Evolutionary conservation across 2,329 filamentous ascomycete species (phyloP).

Genomic region (Colletotrichum trifolii): DNA sequence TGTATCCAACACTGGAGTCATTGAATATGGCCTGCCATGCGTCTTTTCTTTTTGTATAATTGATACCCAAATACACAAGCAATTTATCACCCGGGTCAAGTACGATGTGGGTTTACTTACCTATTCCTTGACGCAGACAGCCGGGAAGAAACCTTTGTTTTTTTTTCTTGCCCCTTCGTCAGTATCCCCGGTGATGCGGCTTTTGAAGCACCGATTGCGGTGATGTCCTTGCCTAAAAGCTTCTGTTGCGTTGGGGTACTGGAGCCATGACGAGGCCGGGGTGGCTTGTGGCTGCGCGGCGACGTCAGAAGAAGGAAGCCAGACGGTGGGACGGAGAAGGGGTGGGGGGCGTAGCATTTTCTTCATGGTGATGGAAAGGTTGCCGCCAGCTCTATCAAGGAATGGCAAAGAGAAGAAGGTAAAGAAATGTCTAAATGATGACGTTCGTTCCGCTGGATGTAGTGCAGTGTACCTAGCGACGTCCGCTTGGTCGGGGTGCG

Average conservation of each 20-base stretch:
- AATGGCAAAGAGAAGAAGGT: no score
- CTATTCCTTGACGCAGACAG: not conserved
- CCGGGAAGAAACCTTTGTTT: no score
- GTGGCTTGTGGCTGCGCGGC: constrained; percentile 9
- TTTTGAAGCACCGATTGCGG: no score
- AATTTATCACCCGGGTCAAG: not conserved
- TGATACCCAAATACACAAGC: constrained; percentile 30
- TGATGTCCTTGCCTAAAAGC: not conserved
- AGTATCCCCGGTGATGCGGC: no score
- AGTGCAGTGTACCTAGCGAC: no score
- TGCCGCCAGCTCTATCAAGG: no score
- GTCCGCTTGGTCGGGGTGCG: no score
- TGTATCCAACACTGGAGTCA: not conserved
- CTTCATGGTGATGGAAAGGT: no score
- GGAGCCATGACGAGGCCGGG: not conserved
- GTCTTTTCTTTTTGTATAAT: constrained; percentile 31
- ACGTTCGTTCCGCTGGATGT: no score
- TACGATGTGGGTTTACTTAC: not conserved
- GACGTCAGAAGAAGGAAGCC: constrained; percentile 6
- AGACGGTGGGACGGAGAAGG: constrained; percentile 2
- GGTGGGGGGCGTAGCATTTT: no score
- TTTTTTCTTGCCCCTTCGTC: no score
- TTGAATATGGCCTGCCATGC: not conserved
- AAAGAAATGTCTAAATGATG: no score
- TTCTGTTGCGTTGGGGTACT: constrained; percentile 15